These are phyloP conservation scores for Picochlorum sp. DNA, from an alignment of 139 green algal genomes.

Conservation along the genomic window DNA sequence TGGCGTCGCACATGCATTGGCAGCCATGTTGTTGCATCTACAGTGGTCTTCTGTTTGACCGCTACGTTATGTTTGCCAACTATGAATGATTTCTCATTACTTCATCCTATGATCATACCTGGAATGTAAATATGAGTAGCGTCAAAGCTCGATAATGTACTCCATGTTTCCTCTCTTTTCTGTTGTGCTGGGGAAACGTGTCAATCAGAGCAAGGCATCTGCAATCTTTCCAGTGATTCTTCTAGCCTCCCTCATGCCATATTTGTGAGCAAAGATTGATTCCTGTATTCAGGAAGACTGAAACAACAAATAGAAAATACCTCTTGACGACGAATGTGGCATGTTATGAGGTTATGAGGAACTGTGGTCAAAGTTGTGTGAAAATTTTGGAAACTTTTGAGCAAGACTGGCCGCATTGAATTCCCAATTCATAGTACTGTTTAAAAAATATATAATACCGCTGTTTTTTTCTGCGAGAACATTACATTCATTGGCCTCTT, in stretches of 20 bases:
- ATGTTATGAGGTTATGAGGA: constrained; percentile 2
- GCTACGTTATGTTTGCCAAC: too few species aligned
- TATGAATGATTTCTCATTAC: neutral
- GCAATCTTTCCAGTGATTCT: neutral
- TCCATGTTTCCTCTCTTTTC: neutral
- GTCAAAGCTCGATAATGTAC: neutral
- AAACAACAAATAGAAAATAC: neutral
- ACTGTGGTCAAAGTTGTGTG: neutral
- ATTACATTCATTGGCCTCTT: neutral
- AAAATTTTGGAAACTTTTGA: constrained; percentile 8
- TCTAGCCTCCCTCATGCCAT: neutral
- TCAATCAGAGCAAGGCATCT: constrained; percentile 4
- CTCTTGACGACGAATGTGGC: neutral
- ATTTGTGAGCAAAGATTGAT: neutral
- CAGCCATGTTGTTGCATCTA: too few species aligned
- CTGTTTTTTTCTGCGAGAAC: neutral
- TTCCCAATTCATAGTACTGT: neutral
- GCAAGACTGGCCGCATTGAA: neutral
- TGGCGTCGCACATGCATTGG: too few species aligned
- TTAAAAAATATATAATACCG: neutral
- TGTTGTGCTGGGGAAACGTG: neutral
- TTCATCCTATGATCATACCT: neutral
- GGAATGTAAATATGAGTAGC: neutral
- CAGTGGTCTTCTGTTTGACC: too few species aligned
- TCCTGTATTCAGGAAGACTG: neutral